phyloP scores from a whole-genome alignment of 768 basidiomycete genomes.

The Trametes villosa region DNA sequence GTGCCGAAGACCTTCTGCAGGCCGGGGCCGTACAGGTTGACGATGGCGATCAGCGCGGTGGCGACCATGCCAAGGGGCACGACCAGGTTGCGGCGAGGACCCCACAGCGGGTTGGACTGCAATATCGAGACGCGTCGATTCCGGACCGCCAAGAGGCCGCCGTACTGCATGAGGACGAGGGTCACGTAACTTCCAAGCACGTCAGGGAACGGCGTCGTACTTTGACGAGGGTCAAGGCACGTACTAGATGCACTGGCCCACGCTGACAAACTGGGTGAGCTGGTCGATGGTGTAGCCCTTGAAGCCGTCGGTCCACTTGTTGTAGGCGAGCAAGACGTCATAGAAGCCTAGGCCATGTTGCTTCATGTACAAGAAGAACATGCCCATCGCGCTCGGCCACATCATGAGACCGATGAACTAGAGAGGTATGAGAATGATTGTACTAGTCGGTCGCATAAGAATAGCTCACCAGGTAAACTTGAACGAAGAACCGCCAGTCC shows the following conservation, averaged over 20 bases:
- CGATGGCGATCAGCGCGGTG: constrained; percentile 48
- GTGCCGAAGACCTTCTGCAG: constrained; percentile 49
- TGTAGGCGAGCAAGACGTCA: constrained; percentile 49
- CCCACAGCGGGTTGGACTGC: constrained; percentile 57
- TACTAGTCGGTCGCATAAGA: not conserved
- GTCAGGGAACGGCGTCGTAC: constrained; percentile 41
- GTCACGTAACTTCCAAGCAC: constrained; percentile 50
- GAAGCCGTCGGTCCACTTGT: constrained; percentile 44
- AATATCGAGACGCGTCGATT: constrained; percentile 58
- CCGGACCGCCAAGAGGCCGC: constrained; percentile 59
- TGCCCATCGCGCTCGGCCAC: constrained; percentile 52
- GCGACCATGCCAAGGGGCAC: constrained; percentile 43
- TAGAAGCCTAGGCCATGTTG: constrained; percentile 53
- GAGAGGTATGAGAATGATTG: not conserved
- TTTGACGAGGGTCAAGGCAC: constrained; percentile 26
- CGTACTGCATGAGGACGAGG: constrained; percentile 64
- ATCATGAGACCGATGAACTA: constrained; percentile 50
- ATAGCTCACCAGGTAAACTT: constrained; percentile 59
- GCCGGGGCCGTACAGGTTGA: constrained; percentile 49
- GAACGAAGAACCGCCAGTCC: constrained; percentile 54
- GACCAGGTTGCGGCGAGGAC: constrained; percentile 47
- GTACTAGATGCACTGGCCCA: constrained; percentile 55
- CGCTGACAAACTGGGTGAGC: constrained; percentile 52
- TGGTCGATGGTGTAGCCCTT: constrained; percentile 45
- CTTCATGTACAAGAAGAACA: constrained; percentile 40